Percentiles rank a stretch among this genome's conserved stretches.
phyloP scores from a whole-genome alignment of 1,284 basidiomycete species.

The Violaceomyces palustris region DNA sequence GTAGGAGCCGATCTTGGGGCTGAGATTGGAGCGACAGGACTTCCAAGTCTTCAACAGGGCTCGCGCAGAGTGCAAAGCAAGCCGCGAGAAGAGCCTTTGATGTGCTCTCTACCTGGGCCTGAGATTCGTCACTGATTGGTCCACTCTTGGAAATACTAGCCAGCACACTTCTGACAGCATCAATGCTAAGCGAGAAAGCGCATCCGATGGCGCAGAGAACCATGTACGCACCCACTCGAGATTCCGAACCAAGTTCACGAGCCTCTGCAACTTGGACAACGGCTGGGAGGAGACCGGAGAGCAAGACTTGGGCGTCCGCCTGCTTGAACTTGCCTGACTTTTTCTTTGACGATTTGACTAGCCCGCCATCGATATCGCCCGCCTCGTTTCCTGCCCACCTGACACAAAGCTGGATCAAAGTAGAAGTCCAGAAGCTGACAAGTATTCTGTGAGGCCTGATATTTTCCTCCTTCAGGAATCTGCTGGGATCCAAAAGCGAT shows the following conservation, averaged over 20 bases:
- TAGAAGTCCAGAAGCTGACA: constrained; percentile 76
- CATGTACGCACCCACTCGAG: constrained; percentile 38
- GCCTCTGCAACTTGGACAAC: constrained; percentile 33
- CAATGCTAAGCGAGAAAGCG: constrained; percentile 35
- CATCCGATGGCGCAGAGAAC: constrained; percentile 40
- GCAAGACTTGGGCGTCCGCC: constrained; percentile 36
- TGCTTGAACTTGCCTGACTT: constrained; percentile 17
- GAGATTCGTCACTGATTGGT: too few species aligned
- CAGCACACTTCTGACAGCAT: too few species aligned
- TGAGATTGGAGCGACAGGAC: constrained; percentile 11
- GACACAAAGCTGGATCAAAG: constrained; percentile 66
- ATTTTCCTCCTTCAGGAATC: constrained; percentile 58
- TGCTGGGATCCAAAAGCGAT: constrained; percentile 61
- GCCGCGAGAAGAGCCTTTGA: constrained; percentile 29
- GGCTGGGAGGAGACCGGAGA: constrained; percentile 52
- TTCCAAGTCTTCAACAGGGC: constrained; percentile 12
- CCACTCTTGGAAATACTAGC: too few species aligned
- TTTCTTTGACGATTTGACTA: constrained; percentile 18
- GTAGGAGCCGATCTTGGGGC: constrained; percentile 15
- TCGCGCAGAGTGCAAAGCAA: constrained; percentile 31
- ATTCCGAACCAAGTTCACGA: constrained; percentile 23
- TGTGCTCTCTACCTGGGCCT: too few species aligned
- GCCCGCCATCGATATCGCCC: constrained; percentile 54
- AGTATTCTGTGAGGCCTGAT: constrained; percentile 65
- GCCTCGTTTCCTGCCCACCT: constrained; percentile 22